phyloP scores from a whole-genome alignment of 495 filamentous ascomycete genomes.

The Chlorociboria aeruginascens region DNA sequence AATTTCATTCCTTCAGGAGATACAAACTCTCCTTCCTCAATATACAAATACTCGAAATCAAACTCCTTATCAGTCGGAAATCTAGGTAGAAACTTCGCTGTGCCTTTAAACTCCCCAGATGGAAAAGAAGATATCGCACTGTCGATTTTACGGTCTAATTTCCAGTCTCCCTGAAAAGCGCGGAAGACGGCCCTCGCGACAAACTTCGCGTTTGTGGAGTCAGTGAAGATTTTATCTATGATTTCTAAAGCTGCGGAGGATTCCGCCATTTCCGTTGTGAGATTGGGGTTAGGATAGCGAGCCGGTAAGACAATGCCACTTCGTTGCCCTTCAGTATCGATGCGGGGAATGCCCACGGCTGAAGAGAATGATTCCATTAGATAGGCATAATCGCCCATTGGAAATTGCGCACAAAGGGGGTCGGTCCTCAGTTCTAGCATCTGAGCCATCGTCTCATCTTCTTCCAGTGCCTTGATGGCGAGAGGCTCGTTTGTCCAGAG shows the following conservation, averaged over 20 bases:
- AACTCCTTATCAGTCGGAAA: conserved; percentile 29
- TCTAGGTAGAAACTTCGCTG: conserved; percentile 50
- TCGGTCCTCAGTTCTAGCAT: conserved; percentile 30
- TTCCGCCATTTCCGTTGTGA: conserved; percentile 1
- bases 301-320: conserved; percentile 17
- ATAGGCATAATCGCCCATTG: conserved; percentile 71
- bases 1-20: conserved; percentile 34
- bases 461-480: conserved; percentile 5
- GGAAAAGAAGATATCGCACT: conserved; percentile 37
- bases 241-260: conserved; percentile 2
- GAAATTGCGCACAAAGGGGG: conserved; percentile 47
- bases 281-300: conserved; percentile 14
- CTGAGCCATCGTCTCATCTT: conserved; percentile 31
- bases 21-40: conserved; percentile 48
- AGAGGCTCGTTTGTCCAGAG: conserved; percentile 25
- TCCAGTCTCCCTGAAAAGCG: conserved; percentile 65
- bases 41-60: conserved; percentile 50
- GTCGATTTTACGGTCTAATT: conserved; percentile 34
- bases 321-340: conserved; percentile 18
- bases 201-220: conserved; percentile 23
- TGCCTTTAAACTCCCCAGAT: conserved; percentile 48
- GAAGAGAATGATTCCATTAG: conserved; percentile 59
- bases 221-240: conserved; percentile 1
- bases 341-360: conserved; percentile 33
- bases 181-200: conserved; percentile 56